A percentile compares a stretch with the other conserved stretches of the same genome.
Evolutionary conservation across 345 rosid species (phyloP).

Genomic region (Mercurialis annua): DNA sequence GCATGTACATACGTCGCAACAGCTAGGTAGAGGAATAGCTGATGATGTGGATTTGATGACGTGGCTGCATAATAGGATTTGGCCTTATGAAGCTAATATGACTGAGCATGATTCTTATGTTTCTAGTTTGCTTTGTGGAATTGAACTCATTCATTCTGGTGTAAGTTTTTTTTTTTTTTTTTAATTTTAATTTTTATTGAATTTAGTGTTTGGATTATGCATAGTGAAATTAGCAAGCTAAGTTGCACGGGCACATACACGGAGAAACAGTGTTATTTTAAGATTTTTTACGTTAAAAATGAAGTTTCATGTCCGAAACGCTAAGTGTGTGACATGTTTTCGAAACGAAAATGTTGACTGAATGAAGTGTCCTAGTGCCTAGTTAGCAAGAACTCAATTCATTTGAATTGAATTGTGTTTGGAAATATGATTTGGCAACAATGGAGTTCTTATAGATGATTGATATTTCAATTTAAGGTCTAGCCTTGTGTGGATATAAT

Average conservation of each 20-base stretch:
- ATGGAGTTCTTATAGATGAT: not conserved
- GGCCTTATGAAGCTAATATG: conserved; percentile 74
- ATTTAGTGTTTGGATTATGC: not conserved
- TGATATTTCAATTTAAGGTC: not conserved
- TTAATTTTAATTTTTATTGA: too few relatives aligned
- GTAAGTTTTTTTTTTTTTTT: conserved; percentile 23
- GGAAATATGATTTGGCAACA: too few relatives aligned
- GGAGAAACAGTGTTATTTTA: too few relatives aligned
- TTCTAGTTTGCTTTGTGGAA: conserved; percentile 62
- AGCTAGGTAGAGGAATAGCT: conserved; percentile 66
- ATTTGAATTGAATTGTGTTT: too few relatives aligned
- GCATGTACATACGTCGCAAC: conserved; percentile 72
- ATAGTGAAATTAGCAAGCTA: too few relatives aligned
- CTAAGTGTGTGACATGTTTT: too few relatives aligned
- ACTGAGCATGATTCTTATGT: conserved; percentile 60
- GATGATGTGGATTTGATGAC: conserved; percentile 65
- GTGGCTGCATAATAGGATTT: conserved; percentile 60
- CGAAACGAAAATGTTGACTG: too few relatives aligned
- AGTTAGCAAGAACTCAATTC: too few relatives aligned
- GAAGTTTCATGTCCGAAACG: too few relatives aligned
- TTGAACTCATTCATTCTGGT: conserved; percentile 66
- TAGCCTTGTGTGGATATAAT: not conserved
- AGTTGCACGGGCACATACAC: too few relatives aligned
- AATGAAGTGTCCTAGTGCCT: too few relatives aligned
- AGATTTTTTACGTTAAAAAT: too few relatives aligned